Base-by-base conservation (phyloP, 352 stramenopile genomes). In the Sclerospora graminicola region DNA sequence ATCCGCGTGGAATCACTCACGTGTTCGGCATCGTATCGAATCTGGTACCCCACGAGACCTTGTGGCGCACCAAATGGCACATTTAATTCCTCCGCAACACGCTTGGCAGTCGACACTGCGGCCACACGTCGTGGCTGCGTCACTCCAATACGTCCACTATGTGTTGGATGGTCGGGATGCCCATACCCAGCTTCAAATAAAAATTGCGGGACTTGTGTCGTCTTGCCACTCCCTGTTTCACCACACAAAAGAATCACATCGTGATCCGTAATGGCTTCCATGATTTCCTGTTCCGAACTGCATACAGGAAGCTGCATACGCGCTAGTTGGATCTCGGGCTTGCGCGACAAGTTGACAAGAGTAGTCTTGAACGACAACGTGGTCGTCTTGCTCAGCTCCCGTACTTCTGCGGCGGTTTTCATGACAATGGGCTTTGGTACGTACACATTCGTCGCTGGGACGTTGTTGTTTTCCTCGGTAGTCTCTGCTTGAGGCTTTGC, bases 231-330 rank as follows among this genome's bases (percentile, higher is more conserved):
- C 18, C 97, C 96, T 7, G 97, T 99, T 49, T 99, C 96, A 57
- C 92, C 94, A 56, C 95, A 98, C 5, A 99, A 46, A 37, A 99
- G 97, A 11, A 98, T 82, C n/a, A 98, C 94, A 57, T 98, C 88
- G 51, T 98, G 89, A 0, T 89, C 63, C 9, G 69, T 68, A 42
- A 99, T 94, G 0, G 94, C 77, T 56, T 99, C 96, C 69, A 99
- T 97, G 49, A 99, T 98, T 71, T 99, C 96, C 66, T 98, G 97
- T 63, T 99, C 97, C 52, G 98, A 98, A 19, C 74, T 86, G 53
- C 92, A 98, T 26, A 99, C 94, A 2, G 97, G 96, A 23, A 99
- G 75, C 63, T 98, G 76, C 71, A 95, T 97, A 39, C 97, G 86
- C 26, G 68, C 68, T 45, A 94, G 56, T 52, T 95, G 66, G 23